phyloP scores from a whole-genome alignment of 2,329 filamentous ascomycete genomes.

The Coniochaeta sp. region DNA sequence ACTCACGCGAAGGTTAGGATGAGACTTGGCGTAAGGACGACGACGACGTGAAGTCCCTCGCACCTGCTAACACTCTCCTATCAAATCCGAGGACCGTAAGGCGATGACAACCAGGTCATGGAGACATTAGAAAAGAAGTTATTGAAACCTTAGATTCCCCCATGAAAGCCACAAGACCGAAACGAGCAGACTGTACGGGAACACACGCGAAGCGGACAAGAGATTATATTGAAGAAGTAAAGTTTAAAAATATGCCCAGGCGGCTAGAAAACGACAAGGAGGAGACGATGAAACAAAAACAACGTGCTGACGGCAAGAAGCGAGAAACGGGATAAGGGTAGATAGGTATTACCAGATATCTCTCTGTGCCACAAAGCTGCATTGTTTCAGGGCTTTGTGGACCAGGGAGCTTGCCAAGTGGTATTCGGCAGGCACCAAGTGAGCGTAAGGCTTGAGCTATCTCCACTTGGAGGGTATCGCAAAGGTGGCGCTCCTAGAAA shows the following conservation, averaged over 20 bases:
- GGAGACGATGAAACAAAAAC: background rate
- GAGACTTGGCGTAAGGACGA: background rate
- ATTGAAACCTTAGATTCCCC: background rate
- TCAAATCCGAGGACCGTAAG: background rate
- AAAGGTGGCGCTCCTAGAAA: background rate
- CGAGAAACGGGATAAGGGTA: background rate
- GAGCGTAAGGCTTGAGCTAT: background rate
- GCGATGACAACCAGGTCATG: background rate
- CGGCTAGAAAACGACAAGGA: background rate
- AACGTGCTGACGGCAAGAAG: background rate
- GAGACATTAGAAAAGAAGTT: background rate
- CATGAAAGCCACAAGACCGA: background rate
- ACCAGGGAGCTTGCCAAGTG: background rate
- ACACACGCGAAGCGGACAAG: background rate
- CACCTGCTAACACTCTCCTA: background rate
- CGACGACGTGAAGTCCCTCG: background rate
- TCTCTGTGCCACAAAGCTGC: background rate
- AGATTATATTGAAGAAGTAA: background rate
- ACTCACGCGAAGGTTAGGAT: too few species aligned
- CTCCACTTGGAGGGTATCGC: background rate
- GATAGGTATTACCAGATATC: background rate
- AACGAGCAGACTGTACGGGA: background rate
- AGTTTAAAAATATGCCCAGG: background rate
- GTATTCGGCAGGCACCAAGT: background rate
- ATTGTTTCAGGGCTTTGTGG: background rate